Conservation (phyloP, 1,284 basidiomycete species). For the Microbotryum scabiosae region DNA sequence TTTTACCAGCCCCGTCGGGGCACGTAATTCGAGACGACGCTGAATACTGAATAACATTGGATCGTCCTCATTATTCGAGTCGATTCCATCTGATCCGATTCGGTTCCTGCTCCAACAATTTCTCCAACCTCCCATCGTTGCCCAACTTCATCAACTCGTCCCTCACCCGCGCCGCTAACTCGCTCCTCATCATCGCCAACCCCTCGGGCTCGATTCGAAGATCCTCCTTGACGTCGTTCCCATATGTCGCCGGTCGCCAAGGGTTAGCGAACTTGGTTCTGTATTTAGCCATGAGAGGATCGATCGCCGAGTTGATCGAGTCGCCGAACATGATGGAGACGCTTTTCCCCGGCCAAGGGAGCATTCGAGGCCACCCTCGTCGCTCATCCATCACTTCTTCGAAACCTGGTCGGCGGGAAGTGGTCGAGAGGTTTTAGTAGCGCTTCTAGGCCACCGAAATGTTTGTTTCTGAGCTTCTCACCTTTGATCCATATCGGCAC, state of each 20-base stretch:
- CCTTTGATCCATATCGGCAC: conserved; percentile 91
- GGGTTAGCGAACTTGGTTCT: conserved; percentile 1
- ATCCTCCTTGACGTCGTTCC: conserved; percentile 16
- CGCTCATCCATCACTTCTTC: conserved; percentile 83
- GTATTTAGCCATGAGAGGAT: conserved; percentile 23
- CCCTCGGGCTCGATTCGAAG: conserved; percentile 23
- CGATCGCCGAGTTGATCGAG: conserved; percentile 48
- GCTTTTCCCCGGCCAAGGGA: conserved; percentile 55
- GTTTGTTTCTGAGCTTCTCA: conserved; percentile 31
- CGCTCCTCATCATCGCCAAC: conserved; percentile 19
- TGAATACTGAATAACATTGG: too few species aligned
- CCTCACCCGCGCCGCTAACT: conserved; percentile 28
- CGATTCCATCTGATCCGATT: too few species aligned
- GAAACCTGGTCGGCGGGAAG: conserved; percentile 52
- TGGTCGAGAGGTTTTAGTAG: not conserved
- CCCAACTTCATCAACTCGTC: conserved; percentile 29
- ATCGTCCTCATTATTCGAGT: too few species aligned
- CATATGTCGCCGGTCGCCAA: conserved; percentile 20
- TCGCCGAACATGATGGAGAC: conserved; percentile 66
- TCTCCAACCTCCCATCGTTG: too few species aligned
- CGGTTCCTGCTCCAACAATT: too few species aligned
- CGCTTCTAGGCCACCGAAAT: not conserved
- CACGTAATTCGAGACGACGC: too few species aligned
- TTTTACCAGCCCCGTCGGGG: too few species aligned
- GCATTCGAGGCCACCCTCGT: conserved; percentile 61